phyloP scores from a whole-genome alignment of 2,329 filamentous ascomycete species.

The Geosmithia morbida region DNA sequence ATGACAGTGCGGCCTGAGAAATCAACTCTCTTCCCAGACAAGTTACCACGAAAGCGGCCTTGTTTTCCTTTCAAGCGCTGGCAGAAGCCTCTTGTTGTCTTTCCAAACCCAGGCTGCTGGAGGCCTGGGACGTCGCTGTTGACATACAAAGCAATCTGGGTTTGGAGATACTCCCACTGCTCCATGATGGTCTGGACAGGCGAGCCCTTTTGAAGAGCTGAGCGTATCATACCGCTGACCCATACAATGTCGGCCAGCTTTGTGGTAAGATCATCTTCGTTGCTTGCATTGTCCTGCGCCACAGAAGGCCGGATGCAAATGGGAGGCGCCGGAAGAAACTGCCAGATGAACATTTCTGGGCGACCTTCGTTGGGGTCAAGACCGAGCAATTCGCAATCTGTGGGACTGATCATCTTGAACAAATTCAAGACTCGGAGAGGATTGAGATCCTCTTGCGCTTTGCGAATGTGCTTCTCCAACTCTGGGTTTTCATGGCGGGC shows the following conservation, averaged over 20 bases:
- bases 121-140: conserved; percentile 92
- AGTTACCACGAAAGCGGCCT: conserved; percentile 88
- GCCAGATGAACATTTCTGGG: conserved; percentile 97
- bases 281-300: conserved; percentile 82
- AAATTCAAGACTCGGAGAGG: conserved; percentile 79
- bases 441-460: conserved; percentile 89
- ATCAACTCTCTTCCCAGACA: conserved; percentile 96
- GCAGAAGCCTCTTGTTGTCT: conserved; percentile 83
- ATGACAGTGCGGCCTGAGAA: conserved; percentile 97
- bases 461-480: conserved; percentile 79
- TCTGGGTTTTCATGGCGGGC: conserved; percentile 68
- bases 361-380: conserved; percentile 75
- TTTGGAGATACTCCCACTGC: conserved; percentile 93
- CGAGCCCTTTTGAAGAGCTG: conserved; percentile 69
- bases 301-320: conserved; percentile 92
- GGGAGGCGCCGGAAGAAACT: conserved; percentile 84
- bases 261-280: conserved; percentile 90
- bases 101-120: conserved; percentile 76
- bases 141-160: conserved; percentile 95
- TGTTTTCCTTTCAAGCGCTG: conserved; percentile 95
- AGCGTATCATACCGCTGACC: conserved; percentile 75
- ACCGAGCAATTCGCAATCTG: conserved; percentile 83
- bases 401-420: conserved; percentile 73
- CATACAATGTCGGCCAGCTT: conserved; percentile 96
- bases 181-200: conserved; percentile 87